These are phyloP conservation scores for Primulina eburnea DNA, from an alignment of 257 asterid genomes.

Conservation along the genomic window DNA sequence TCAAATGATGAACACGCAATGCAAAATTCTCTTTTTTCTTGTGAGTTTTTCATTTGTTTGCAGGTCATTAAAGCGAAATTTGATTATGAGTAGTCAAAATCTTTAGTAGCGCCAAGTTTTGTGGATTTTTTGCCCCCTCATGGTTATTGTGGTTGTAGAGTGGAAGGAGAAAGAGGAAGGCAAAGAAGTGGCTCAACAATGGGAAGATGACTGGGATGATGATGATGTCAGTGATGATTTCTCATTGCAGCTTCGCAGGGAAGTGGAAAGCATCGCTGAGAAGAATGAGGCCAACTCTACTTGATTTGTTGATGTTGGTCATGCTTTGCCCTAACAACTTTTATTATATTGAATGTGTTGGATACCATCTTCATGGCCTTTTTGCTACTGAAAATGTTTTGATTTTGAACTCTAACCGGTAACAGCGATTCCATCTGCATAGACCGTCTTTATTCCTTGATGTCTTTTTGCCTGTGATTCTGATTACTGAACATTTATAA, in stretches of 20 bases:
- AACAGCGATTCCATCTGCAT: too few relatives aligned
- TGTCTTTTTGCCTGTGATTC: too few relatives aligned
- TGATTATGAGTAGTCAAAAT: not conserved
- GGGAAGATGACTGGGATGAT: slow-evolving; percentile 99
- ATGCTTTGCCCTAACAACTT: slow-evolving; percentile 3
- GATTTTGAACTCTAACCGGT: not conserved
- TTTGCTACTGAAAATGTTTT: not conserved
- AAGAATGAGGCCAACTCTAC: slow-evolving; percentile 45
- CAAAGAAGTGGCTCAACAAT: slow-evolving; percentile 72
- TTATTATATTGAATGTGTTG: slow-evolving; percentile 7
- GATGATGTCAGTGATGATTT: slow-evolving; percentile 91
- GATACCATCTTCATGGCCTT: slow-evolving; percentile 7
- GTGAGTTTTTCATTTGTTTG: not conserved
- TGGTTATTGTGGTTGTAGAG: slow-evolving; percentile 31
- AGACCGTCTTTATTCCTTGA: too few relatives aligned
- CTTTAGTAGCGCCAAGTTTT: not conserved
- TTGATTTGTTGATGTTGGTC: slow-evolving; percentile 18
- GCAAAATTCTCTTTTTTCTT: not conserved
- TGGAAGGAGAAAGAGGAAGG: slow-evolving; percentile 75
- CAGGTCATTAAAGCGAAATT: too few relatives aligned
- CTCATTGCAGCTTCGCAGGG: slow-evolving; percentile 83
- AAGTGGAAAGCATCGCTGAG: slow-evolving; percentile 67
- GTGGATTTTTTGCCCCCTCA: not conserved
- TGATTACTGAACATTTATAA: not conserved
- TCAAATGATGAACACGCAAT: not conserved